Evolutionary conservation across 495 filamentous ascomycete species (phyloP), one percentile per base, ranked within the genome.

Genomic region (Daldinia concentrica): DNA sequence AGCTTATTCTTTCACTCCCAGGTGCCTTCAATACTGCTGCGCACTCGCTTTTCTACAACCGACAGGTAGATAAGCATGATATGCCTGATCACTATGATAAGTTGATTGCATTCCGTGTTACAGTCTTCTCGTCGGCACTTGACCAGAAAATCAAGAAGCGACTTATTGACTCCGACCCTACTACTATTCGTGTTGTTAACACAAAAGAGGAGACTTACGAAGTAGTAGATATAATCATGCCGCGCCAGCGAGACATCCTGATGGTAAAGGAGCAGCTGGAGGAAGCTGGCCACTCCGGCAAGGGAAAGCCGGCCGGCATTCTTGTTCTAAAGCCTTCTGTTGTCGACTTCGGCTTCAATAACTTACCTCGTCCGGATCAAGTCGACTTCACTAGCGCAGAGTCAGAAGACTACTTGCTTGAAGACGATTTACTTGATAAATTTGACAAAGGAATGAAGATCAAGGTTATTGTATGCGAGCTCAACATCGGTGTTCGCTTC

Each of bases 391-490:
- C 43, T 26, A 41, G 63, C 57, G 30, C 65, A 9, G 45, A 61
- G 62, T 24, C 19, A 8, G 76, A 80, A 58, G 84, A 88, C 34
- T 90, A 94, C 68, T 87, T 90, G 74, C 62, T 96, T 26, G 93
- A 95, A 73, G 85, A 89, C 27, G 75, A 85, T 0, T 79, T 91
- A 5, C 82, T 98, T 19, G 68, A 82, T 29, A 80, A 86, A 52
- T 86, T 90, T 65, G 89, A 88, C 69, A 82, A 87, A 0, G 93
- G 94, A 1, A 89, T 97, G 89, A 97, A 96, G 81, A 76, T 98
- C 15, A 83, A 85, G 34, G 82, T 87, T 5, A 78, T 75, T 7
- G 84, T 97, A 15, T 89, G 88, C 76, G 83, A 87, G 54, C 79
- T 93, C 30, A 88, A 85, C 63, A 85, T 82, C 60, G 90, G 89